Base-by-base conservation (phyloP, 2,329 filamentous ascomycete species). In the Colletotrichum kahawae region DNA sequence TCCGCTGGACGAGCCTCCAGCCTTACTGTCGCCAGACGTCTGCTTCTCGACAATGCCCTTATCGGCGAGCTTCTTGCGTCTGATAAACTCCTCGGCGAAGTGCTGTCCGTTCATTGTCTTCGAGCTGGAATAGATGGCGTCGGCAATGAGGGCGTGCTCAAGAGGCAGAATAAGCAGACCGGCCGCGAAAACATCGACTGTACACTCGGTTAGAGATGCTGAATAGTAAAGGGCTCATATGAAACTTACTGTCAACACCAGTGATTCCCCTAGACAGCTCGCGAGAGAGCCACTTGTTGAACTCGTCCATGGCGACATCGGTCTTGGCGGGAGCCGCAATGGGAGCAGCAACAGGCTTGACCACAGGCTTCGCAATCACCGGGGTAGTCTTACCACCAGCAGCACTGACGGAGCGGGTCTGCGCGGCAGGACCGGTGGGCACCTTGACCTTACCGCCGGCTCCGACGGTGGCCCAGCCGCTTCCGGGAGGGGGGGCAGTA, bases 21-120 rank as follows among this genome's bases (percentile, higher is more conserved):
- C 71, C 81, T 89, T 81, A 4, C 91, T 90, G 70, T 86, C 90
- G 43, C 87, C 85, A 63, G 90, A 88, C 18, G 92, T 89, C 70
- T 94, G 91, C 80, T 95, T 93, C 83, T 95, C 94, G 21, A 98
- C 89, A 54, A 98, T 91, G 51, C 97, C 97, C 87, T 96, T 97
- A 79, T 98, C 96, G 1, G 97, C 96, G 2, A 97, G 91, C 88
- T 94, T 97, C 86, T 96, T 96, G 80, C 96, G 95, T 38, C 96
- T 94, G 74, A 98, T 91, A 81, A 97, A 99, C 83, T 99, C 97
- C 75, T 98, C 95, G 0, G 95, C 95, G 81, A 98, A 98, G 81
- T 97, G 95, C 65, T 94, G 94, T 1, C 95, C 95, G 81, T 99
- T 95, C 84, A 99, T 95, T 1, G 96, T 97, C 80, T 93, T 94